Conservation (phyloP, 169 alveolate genomes). For the Eimeria sp. region DNA sequence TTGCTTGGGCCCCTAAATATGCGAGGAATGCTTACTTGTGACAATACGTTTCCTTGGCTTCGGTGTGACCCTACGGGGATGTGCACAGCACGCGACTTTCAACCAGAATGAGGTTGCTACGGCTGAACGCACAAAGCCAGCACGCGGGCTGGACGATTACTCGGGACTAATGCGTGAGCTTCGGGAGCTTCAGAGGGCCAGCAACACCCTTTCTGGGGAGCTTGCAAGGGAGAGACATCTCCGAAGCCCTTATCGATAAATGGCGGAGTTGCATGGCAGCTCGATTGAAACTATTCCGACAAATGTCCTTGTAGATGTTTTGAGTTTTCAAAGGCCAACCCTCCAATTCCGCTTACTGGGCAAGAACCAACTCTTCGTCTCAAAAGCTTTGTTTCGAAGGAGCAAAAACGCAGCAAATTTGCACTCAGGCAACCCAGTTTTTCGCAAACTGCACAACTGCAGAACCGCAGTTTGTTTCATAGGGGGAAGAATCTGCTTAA, state of each 20-base stretch:
- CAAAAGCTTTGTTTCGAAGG: background rate
- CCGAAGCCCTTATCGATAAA: conserved; percentile 7
- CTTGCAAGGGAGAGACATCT: conserved; percentile 23
- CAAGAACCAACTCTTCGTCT: too few relatives aligned
- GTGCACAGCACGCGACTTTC: background rate
- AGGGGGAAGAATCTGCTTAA: background rate
- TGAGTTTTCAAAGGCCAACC: background rate
- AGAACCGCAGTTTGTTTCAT: background rate
- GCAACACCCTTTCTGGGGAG: conserved; percentile 43
- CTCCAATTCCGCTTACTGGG: background rate
- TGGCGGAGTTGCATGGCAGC: background rate
- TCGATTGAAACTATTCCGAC: too few relatives aligned
- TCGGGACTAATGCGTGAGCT: conserved; percentile 37
- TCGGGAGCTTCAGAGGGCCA: conserved; percentile 57
- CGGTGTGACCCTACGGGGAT: background rate
- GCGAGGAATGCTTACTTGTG: too few relatives aligned
- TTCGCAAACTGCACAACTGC: background rate
- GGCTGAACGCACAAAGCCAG: background rate
- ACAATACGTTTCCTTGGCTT: background rate
- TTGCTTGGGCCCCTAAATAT: background rate
- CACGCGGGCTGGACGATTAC: conserved; percentile 35
- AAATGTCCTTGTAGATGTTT: background rate
- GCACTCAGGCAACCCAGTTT: background rate
- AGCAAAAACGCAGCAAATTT: background rate
- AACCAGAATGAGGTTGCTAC: background rate